Evolutionary conservation across 2,329 filamentous ascomycete species (phyloP), one percentile per base, ranked within the genome.

Genomic region (Aplosporella prunicola): DNA sequence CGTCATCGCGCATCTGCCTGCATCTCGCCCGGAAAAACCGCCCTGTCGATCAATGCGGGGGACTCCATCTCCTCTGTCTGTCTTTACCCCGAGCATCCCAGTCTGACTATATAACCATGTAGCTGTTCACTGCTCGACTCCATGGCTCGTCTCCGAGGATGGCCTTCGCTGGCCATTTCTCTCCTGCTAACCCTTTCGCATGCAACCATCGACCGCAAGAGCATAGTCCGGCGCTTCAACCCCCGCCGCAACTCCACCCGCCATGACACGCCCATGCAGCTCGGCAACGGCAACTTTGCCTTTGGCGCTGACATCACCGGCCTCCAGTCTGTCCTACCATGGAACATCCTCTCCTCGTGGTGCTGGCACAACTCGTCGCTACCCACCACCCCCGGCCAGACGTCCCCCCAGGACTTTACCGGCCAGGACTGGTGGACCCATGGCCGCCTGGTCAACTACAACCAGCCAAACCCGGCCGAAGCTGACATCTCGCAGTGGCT

Each of bases 401-500:
- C 55, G 4, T 48, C 45, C 8, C 47, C 53, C 16, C 49, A 51
- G 1, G 60, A 63, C 42, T 65, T 61, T 31, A 62, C 57, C 0
- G 63, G 62, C 1, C 36, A 63, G 7, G 55, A 65, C 31, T 66
- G 62, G 61, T 65, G 59, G 60, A 63, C 63, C 5, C 62, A 67
- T 42, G 62, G 51, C 15, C 49, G 59, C 6, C 50, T 66, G 5
- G 57, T 67, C 5, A 64, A 63, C 27, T 66, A 67, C 48, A 55
- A 55, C 14, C 60, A 63, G 41, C 59, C 61, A 0, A 66, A 66
- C 37, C 58, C 62, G 2, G 50, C 50, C 3, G 47, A 66, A 35
- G 48, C 51, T 11, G 52, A 58, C 7, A 66, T 66, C 17, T 68
- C 66, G 3, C 65, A 72, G 40, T 75, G 71, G 71, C 51, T 74